Evolutionary conservation across 1,139 yeast genomes (phyloP).

Genomic region (Yamadazyma pseudoaaseri): DNA sequence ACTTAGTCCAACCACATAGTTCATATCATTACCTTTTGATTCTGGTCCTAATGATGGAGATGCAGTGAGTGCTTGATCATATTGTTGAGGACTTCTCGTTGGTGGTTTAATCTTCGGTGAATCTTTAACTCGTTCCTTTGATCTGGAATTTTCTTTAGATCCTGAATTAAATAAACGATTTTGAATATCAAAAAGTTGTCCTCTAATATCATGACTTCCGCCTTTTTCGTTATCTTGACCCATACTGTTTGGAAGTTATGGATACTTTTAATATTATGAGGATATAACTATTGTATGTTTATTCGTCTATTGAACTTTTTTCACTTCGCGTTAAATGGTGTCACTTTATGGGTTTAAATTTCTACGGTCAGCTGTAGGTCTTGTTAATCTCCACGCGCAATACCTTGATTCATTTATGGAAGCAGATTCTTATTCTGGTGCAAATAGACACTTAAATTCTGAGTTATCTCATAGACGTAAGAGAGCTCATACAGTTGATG

Average conservation of each 20-base stretch:
- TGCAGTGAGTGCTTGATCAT: conserved; percentile 13
- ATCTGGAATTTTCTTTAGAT: conserved; percentile 11
- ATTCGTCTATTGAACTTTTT: no score
- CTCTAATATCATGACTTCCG: conserved; percentile 42
- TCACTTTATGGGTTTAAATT: no score
- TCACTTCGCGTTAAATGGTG: no score
- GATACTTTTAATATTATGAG: no score
- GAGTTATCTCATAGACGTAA: conserved; percentile 4
- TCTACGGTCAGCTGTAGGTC: no score
- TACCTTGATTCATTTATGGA: neutral
- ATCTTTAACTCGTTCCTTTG: conserved; percentile 9
- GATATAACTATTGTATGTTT: no score
- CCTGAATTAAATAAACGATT: conserved; percentile 44
- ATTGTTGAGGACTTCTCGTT: conserved; percentile 15
- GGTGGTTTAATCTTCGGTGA: conserved; percentile 17
- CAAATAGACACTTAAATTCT: conserved; percentile 2
- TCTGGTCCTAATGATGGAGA: conserved; percentile 43
- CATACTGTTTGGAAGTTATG: no score
- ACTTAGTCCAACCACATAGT: conserved; percentile 80
- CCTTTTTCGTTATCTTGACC: conserved; percentile 18
- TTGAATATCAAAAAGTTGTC: conserved; percentile 62
- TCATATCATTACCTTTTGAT: conserved; percentile 61
- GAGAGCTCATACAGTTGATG: neutral
- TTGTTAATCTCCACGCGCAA: conserved; percentile 1
- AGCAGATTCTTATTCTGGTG: conserved; percentile 3